Percentiles rank a stretch among this genome's conserved stretches.
Evolutionary conservation across 352 stramenopile species (phyloP).

Genomic region (Globisporangium recalcitrans): DNA sequence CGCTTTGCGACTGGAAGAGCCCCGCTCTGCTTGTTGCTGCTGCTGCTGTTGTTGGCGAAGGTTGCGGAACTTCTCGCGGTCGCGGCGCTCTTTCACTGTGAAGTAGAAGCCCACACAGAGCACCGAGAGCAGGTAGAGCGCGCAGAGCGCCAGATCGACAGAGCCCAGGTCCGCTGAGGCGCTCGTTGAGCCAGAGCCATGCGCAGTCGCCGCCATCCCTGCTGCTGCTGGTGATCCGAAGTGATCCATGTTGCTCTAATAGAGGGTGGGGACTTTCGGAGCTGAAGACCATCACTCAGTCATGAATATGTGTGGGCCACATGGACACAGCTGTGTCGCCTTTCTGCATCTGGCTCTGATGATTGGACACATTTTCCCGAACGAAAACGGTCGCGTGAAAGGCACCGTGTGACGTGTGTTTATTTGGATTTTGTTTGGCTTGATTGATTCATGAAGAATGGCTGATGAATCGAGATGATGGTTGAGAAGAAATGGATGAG

Average conservation of each 20-base stretch:
- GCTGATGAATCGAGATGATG: background rate
- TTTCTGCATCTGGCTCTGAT: background rate
- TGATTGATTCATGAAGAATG: background rate
- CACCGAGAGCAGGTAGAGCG: conserved; percentile 54
- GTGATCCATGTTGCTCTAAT: no score
- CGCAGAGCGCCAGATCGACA: conserved; percentile 52
- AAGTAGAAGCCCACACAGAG: conserved; percentile 63
- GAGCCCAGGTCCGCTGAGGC: conserved; percentile 21
- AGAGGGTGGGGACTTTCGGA: background rate
- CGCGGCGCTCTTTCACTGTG: conserved; percentile 50
- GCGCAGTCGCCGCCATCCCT: no score
- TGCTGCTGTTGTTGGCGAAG: conserved; percentile 18
- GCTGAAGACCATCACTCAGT: background rate
- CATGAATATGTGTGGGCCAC: background rate
- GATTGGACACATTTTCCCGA: conserved; percentile 7
- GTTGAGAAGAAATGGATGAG: background rate
- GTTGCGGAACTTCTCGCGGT: conserved; percentile 28
- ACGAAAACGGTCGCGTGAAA: background rate
- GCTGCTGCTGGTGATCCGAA: background rate
- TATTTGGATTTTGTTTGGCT: conserved; percentile 8
- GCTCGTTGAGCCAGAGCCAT: background rate
- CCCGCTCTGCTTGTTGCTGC: conserved; percentile 6
- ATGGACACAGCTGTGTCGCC: background rate
- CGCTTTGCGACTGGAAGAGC: background rate
- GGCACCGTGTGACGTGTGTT: conserved; percentile 29